Base-by-base conservation (phyloP, 2,329 filamentous ascomycete genomes). In the Venturia pyrina region DNA sequence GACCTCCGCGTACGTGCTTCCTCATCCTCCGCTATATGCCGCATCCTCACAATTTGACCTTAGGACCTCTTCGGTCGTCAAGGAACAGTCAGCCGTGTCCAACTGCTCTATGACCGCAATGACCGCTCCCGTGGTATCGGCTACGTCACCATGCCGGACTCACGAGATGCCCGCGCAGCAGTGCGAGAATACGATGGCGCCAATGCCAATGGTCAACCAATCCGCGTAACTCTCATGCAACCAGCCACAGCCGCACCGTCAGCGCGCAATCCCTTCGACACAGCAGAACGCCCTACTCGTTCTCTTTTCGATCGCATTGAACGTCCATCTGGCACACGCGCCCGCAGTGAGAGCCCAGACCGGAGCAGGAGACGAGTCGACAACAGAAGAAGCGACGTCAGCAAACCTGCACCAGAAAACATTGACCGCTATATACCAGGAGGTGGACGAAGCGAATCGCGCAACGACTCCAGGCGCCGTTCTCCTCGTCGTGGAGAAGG, bases 51-150 rank as follows among this genome's bases (percentile, higher is more conserved):
- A 37, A 3, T 59, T 59, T 59, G 28, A 37, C 60, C 21, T 17
- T 69, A 96, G 91, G 90, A 89, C 69, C 84, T 96, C 2, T 96
- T 96, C 75, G 81, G 79, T 68, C 84, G 87, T 71, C 93, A 96
- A 69, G 93, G 91, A 32, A 85, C 86, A 1, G 82, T 96, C 56
- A 70, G 79, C 32, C 86, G 85, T 69, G 81, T 95, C 43, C 84
- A 88, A 66, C 82, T 97, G 46, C 80, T 87, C 67, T 97, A 96
- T 74, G 93, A 97, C 76, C 89, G 92, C 71, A 89, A 91, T 67
- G 93, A 93, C 66, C 90, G 93, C 72, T 96, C 91, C 1, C 88
- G 93, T 72, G 93, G 93, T 66, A 83, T 88, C 46, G 93, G 92
- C 7, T 95, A 86, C 72, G 89, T 97, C 62, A 93, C 89, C 10